These are phyloP conservation scores for Nemania bipapillata DNA, from an alignment of 2,329 filamentous ascomycete genomes.

Conservation along the genomic window DNA sequence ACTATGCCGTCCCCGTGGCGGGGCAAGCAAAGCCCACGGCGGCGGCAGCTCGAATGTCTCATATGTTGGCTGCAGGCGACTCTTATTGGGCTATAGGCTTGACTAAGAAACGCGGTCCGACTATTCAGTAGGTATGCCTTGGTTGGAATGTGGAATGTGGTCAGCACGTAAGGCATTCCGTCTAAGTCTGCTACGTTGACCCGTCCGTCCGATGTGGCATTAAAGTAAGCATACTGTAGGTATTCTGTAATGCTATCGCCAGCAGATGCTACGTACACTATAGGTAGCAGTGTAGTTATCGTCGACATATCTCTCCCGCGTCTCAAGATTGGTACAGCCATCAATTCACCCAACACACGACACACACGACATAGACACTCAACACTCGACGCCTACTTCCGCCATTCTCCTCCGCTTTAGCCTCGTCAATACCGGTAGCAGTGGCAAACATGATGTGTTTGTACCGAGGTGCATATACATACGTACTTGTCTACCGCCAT, in stretches of 20 bases:
- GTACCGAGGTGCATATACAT: conserved; percentile 15
- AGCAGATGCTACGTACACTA: neutral
- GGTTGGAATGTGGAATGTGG: conserved; percentile 2
- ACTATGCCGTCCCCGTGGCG: neutral
- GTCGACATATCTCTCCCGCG: neutral
- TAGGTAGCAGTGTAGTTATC: neutral
- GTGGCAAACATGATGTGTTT: conserved; percentile 3
- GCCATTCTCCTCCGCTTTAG: conserved; percentile 5
- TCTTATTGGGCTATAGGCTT: conserved; percentile 5
- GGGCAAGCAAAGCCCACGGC: neutral
- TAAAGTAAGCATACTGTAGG: neutral
- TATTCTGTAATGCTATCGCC: neutral
- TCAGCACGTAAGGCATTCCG: conserved; percentile 5
- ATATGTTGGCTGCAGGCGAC: conserved; percentile 7
- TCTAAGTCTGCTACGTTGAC: neutral
- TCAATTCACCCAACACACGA: no score
- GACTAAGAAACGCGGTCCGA: conserved; percentile 16
- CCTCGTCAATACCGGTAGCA: conserved; percentile 18
- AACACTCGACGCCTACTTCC: neutral
- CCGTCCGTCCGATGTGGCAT: neutral
- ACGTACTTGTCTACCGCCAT: no score
- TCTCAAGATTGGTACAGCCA: conserved; percentile 4
- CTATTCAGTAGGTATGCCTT: conserved; percentile 4
- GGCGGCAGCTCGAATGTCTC: conserved; percentile 8
- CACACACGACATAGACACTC: no score